These are phyloP conservation scores for Trichocladium uniseriatum DNA, from an alignment of 495 filamentous ascomycete genomes.

Conservation along the genomic window DNA sequence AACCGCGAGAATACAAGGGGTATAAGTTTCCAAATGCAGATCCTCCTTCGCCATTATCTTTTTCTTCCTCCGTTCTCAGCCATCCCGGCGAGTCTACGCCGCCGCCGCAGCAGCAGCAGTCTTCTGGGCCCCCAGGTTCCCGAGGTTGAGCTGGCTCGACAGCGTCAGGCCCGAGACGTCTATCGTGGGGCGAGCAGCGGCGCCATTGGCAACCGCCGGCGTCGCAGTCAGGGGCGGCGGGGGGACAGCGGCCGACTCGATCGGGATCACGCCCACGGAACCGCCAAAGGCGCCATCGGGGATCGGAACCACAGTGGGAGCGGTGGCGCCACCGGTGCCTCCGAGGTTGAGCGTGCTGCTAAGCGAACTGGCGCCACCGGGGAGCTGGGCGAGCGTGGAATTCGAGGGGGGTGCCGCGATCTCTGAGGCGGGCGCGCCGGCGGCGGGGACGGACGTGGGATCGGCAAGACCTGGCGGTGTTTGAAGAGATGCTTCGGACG, in stretches of 20 bases:
- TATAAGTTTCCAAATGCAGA: constrained; percentile 6
- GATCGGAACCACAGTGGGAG: background rate
- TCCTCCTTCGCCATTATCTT: background rate
- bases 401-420: background rate
- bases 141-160: constrained; percentile 26
- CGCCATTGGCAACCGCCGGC: constrained; percentile 19
- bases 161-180: constrained; percentile 27
- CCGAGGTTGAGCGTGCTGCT: constrained; percentile 1
- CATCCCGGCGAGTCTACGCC: background rate
- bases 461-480: background rate
- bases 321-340: background rate
- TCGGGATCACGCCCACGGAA: constrained; percentile 12
- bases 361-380: constrained; percentile 4
- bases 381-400: background rate
- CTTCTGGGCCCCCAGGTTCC: constrained; percentile 22
- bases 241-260: constrained; percentile 6
- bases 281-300: constrained; percentile 21
- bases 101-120: constrained; percentile 1
- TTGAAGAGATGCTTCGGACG: background rate
- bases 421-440: background rate
- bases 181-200: constrained; percentile 12
- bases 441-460: constrained; percentile 2
- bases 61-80: background rate
- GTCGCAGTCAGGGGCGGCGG: background rate
- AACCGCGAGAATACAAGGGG: constrained; percentile 5